Conservation (phyloP, 2,329 filamentous ascomycete genomes). For the Ilyonectria destructans region DNA sequence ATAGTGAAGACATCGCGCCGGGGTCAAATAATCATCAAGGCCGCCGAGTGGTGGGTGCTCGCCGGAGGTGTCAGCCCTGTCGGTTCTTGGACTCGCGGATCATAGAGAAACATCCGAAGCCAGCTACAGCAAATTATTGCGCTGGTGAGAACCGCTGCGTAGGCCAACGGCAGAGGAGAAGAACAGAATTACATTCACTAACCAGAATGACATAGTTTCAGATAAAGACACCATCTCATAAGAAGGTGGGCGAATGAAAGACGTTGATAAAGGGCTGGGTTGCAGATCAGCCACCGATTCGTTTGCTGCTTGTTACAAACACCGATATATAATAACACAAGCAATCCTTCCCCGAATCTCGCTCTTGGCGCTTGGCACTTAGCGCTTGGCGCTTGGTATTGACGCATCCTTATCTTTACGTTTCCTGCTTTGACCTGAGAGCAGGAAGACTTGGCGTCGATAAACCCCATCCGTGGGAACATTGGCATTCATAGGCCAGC, state of each 20-base stretch:
- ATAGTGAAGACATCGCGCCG: background rate
- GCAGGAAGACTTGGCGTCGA: background rate
- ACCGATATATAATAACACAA: background rate
- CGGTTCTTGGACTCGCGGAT: background rate
- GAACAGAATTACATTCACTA: too few species aligned
- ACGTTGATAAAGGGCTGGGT: background rate
- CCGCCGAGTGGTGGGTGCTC: background rate
- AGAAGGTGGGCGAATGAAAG: background rate
- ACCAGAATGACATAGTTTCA: background rate
- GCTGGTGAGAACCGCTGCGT: background rate
- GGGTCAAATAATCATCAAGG: background rate
- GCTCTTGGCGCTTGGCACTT: slow-evolving; percentile 5
- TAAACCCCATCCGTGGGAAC: background rate
- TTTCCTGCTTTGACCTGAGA: background rate
- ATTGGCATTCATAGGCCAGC: background rate
- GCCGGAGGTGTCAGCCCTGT: background rate
- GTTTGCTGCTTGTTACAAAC: background rate
- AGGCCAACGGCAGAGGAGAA: background rate
- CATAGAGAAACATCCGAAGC: background rate
- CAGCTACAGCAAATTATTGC: background rate
- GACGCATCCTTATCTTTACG: slow-evolving; percentile 9
- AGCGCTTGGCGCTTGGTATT: slow-evolving; percentile 3
- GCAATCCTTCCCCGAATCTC: background rate
- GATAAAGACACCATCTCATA: background rate
- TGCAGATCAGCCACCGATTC: background rate